Conservation (phyloP, 176 grass and related monocot species). For the Triticum turgidum region DNA sequence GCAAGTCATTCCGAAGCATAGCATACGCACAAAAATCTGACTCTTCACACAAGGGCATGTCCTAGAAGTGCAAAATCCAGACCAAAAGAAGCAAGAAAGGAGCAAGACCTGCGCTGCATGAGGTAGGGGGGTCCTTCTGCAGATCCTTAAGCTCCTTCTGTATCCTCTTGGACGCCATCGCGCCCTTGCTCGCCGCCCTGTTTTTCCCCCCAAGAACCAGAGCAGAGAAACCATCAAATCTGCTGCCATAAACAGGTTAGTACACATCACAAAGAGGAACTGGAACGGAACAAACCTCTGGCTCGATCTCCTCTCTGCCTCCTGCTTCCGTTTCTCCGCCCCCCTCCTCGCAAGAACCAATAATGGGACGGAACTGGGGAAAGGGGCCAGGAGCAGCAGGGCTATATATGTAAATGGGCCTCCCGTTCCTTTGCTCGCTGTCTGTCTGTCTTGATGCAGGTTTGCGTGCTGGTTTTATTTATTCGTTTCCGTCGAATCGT, state of each 20-base stretch:
- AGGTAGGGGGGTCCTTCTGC: conserved; percentile 79
- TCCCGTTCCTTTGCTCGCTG: not conserved
- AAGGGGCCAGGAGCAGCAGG: conserved; percentile 18
- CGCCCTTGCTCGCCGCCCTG: not conserved
- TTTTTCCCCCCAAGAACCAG: not conserved
- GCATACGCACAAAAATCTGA: conserved; percentile 32
- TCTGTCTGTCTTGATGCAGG: conserved; percentile 16
- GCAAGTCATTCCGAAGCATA: conserved; percentile 14
- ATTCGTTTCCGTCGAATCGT: conserved; percentile 24
- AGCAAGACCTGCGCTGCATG: conserved; percentile 71
- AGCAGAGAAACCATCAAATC: conserved; percentile 25
- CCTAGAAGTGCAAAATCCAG: conserved; percentile 13
- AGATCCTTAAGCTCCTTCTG: conserved; percentile 89
- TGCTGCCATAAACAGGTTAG: not conserved
- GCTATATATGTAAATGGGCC: conserved; percentile 42
- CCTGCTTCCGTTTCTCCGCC: conserved; percentile 5
- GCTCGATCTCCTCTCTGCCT: not conserved
- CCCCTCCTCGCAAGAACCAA: conserved; percentile 32
- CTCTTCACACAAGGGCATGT: not conserved
- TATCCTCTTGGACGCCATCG: conserved; percentile 83
- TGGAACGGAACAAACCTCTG: not conserved
- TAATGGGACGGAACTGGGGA: conserved; percentile 43
- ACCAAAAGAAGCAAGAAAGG: not conserved
- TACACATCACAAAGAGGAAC: not conserved
- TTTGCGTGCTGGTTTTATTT: conserved; percentile 45